A percentile compares a stretch with the other conserved stretches of the same genome.
phyloP scores from a whole-genome alignment of 2,329 filamentous ascomycete species.

The Xylaria sp. region DNA sequence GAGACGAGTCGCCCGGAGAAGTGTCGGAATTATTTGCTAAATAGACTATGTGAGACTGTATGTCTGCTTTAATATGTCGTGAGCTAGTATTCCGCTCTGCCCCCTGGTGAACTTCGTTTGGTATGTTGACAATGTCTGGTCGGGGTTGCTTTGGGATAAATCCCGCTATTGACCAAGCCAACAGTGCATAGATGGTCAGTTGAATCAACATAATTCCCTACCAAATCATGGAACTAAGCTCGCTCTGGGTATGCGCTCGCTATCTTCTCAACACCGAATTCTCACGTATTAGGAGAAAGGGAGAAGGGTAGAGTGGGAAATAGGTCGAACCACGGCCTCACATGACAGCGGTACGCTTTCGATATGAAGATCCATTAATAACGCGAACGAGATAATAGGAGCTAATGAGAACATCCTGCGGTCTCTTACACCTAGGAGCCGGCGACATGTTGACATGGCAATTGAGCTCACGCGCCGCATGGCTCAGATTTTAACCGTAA shows the following conservation, averaged over 20 bases:
- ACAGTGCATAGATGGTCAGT: neutral
- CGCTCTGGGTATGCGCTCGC: neutral
- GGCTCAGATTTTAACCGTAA: conserved; percentile 19
- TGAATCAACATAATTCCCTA: neutral
- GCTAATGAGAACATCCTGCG: neutral
- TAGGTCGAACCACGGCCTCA: neutral
- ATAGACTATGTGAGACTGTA: conserved; percentile 40
- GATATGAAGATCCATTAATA: neutral
- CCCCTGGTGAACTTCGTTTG: neutral
- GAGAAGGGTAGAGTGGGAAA: neutral
- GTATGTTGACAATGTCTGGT: conserved; percentile 2
- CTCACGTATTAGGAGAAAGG: neutral
- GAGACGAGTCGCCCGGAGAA: conserved; percentile 1
- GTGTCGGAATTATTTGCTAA: conserved; percentile 27
- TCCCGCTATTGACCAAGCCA: conserved; percentile 4
- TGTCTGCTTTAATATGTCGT: conserved; percentile 43
- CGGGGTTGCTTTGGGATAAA: conserved; percentile 11
- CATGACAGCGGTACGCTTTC: neutral
- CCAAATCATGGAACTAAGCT: neutral
- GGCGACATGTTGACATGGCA: neutral
- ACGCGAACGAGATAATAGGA: neutral
- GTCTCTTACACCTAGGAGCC: neutral
- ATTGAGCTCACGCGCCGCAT: conserved; percentile 1
- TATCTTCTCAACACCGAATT: neutral
- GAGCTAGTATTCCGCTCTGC: conserved; percentile 18